Base-by-base conservation (phyloP, 2,329 filamentous ascomycete genomes). In the Parastagonospora avenae region DNA sequence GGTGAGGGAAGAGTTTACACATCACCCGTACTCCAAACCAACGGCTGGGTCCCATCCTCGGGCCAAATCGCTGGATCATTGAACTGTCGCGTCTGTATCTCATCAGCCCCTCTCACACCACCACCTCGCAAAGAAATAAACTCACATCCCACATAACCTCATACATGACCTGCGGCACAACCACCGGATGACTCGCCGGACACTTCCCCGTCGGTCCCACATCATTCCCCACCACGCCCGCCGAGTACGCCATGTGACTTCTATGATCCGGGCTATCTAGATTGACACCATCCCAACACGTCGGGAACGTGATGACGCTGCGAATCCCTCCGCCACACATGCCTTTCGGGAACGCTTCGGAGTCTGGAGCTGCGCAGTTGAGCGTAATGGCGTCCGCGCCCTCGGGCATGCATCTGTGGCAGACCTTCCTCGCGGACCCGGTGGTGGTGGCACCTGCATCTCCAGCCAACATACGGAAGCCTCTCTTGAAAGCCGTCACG, bases 271-370 rank as follows among this genome's bases (percentile, higher is more conserved):
- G 77, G 48, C 87, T 77, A 54, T 82, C 84, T 41, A 81, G 77
- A 36, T 80, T 72, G 40, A 74, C 70, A 16, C 86, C 87, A 74
- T 90, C 82, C 80, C 88, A 90, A 78, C 87, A 90, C 4, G 85
- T 89, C 2, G 87, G 87, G 74, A 90, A 88, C 75, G 88, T 87
- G 33, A 90, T 76, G 54, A 89, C 84, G 50, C 82, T 79, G 30
- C 87, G 83, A 37, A 90, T 74, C 8, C 82, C 77, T 85, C 74
- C 36, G 0, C 14, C 50, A 68, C 90, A 92, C 19, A 54, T 75
- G 1, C 29, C 39, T 29, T 35, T 62, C 0, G 64, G 65, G 15
- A 67, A 45, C 32, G 45, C 47, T 38, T 63, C 55, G 8, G 46
- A 10, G 37, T 68, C 63, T 9, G 62, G 61, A 32, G 53, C 16